Percentiles rank a stretch among this genome's conserved stretches.
Evolutionary conservation across 2,329 filamentous ascomycete genomes (phyloP).

Genomic region (Venturia carpophila): DNA sequence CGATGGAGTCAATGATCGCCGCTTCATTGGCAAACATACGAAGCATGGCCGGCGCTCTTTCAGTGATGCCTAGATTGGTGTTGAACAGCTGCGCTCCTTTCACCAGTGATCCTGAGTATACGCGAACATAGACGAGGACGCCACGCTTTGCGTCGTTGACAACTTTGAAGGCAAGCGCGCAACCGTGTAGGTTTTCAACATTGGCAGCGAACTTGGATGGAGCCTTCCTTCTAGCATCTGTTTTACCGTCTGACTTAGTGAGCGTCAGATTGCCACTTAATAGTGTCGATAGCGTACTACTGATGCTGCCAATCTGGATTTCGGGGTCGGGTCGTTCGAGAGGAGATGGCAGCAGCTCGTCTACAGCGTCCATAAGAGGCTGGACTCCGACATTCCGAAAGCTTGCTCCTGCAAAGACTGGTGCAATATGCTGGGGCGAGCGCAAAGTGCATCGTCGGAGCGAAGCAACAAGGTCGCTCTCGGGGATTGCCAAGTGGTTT

Average conservation of each 20-base stretch:
- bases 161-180: slow-evolving; percentile 81
- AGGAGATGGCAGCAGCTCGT: slow-evolving; percentile 80
- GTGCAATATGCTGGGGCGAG: slow-evolving; percentile 65
- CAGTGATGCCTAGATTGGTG: slow-evolving; percentile 70
- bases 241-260: slow-evolving; percentile 18
- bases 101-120: slow-evolving; percentile 76
- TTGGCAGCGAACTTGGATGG: neutral
- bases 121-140: slow-evolving; percentile 81
- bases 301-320: slow-evolving; percentile 56
- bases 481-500: slow-evolving; percentile 59
- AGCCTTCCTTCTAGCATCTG: slow-evolving; percentile 20
- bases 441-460: slow-evolving; percentile 64
- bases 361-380: slow-evolving; percentile 78
- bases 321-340: slow-evolving; percentile 71
- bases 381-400: slow-evolving; percentile 93
- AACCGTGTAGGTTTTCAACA: slow-evolving; percentile 54
- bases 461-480: slow-evolving; percentile 60
- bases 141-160: slow-evolving; percentile 80
- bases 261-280: slow-evolving; percentile 31
- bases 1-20: slow-evolving; percentile 71
- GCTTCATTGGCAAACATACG: slow-evolving; percentile 87
- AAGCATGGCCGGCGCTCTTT: slow-evolving; percentile 71
- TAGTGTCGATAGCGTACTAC: slow-evolving; percentile 45
- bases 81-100: slow-evolving; percentile 76
- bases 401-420: slow-evolving; percentile 85